phyloP scores from a whole-genome alignment of 2,329 filamentous ascomycete genomes.

The Cyphellophora attinorum region DNA sequence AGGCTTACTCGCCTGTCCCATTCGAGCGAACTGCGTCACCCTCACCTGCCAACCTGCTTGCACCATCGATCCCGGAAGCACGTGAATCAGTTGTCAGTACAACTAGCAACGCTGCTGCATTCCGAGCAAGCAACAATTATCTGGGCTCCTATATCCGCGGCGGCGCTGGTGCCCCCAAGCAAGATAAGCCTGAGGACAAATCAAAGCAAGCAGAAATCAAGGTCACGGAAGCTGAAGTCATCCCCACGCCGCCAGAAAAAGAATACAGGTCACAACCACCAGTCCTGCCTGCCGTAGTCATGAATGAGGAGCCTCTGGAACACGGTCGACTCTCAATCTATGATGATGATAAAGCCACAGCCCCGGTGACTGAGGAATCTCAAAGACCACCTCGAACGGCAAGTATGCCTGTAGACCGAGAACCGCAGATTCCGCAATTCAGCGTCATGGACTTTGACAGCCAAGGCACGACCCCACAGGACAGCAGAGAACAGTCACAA shows the following conservation, averaged over 20 bases:
- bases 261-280: background rate
- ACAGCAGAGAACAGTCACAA: background rate
- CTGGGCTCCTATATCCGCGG: conserved; percentile 28
- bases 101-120: conserved; percentile 21
- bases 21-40: conserved; percentile 3
- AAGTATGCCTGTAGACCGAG: background rate
- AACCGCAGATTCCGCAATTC: background rate
- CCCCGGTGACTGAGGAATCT: conserved; percentile 1
- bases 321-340: background rate
- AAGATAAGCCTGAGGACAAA: conserved; percentile 11
- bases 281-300: conserved; percentile 12
- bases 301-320: conserved; percentile 7
- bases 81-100: conserved; percentile 18
- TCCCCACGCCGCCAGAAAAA: conserved; percentile 1
- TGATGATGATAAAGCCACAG: no score
- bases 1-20: background rate
- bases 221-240: conserved; percentile 9
- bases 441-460: background rate
- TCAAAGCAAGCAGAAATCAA: conserved; percentile 3
- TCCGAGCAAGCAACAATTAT: conserved; percentile 29
- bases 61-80: conserved; percentile 6
- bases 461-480: background rate
- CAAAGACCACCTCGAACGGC: background rate
- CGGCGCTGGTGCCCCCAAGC: conserved; percentile 5
- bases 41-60: conserved; percentile 9